Base-by-base conservation (phyloP, 305 asterid species). In the Fraxinus ornus region DNA sequence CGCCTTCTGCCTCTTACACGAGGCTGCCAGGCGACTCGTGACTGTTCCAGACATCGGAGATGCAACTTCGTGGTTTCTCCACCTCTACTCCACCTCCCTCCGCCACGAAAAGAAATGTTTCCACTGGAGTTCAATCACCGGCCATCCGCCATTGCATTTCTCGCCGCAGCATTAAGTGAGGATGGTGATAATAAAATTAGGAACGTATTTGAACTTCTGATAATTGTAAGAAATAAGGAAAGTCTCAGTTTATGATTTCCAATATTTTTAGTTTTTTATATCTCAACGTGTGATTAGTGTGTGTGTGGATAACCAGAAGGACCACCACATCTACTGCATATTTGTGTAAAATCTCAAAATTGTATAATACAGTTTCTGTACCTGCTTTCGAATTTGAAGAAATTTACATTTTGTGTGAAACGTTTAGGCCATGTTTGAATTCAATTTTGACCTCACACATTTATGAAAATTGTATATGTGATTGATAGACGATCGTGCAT, bases 1-100 rank as follows among this genome's bases (percentile, higher is more conserved):
- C 93, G 0, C 89, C 89, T 15, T 86, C 91, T 0, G 62, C 90
- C 74, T 87, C 92, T 10, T 92, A 92, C 84, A 83, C 81, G 75
- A 87, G 90, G 81, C 90, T 91, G 75, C 87, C 97, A 0, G 90
- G 93, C 2, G 93, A 85, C 62, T 88, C 93, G 0, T 93, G 91
- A 26, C 82, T 90, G 81, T 87, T 89, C 41, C 79, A 85, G 33
- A 33, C 78, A 39, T 80, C 93, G 1, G 90, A 85, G 1, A 28
- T 84, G 10, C 79, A 86, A 60, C 36, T 84, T 36, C 26, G 33
- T 21, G 72, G 32, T 64, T 64, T 86, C 79, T 57, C 88, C 52
- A 66, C 76, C 82, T 5, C 13, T n/a, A 77, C 75, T 12, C 78
- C 52, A 4, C 86, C 32, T 55, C 70, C 55, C 28, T 68, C 89